These are phyloP conservation scores for Cicer pinnatifidum DNA, from an alignment of 306 rosid genomes.

Conservation along the genomic window DNA sequence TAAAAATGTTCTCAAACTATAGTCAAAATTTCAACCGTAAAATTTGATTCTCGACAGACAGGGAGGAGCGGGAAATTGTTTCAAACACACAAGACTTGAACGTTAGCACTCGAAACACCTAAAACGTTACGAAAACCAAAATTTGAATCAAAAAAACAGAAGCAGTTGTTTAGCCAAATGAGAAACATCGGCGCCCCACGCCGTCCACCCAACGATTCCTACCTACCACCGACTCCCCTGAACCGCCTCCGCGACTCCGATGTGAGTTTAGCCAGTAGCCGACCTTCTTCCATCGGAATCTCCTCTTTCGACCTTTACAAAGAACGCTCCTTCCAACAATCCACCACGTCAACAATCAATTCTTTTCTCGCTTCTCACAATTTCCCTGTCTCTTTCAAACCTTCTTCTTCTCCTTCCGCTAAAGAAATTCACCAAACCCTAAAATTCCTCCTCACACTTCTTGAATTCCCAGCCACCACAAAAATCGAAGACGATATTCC, in stretches of 20 bases:
- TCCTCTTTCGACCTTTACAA: slow-evolving; percentile 71
- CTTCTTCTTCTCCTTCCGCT: slow-evolving; percentile 67
- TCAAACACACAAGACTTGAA: no score
- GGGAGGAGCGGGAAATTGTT: no score
- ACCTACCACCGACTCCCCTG: slow-evolving; percentile 58
- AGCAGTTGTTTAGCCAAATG: slow-evolving; percentile 45
- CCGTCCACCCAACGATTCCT: slow-evolving; percentile 62
- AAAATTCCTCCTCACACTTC: slow-evolving; percentile 54
- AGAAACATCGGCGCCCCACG: slow-evolving; percentile 46
- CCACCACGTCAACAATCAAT: slow-evolving; percentile 65
- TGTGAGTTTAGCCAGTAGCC: slow-evolving; percentile 83
- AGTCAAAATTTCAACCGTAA: no score
- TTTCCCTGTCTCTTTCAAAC: slow-evolving; percentile 58
- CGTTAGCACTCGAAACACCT: neutral
- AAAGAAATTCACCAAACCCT: slow-evolving; percentile 75
- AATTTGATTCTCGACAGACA: no score
- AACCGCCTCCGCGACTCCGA: slow-evolving; percentile 78
- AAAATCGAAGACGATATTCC: slow-evolving; percentile 86
- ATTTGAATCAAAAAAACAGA: neutral
- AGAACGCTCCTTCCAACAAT: slow-evolving; percentile 65
- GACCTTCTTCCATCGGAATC: slow-evolving; percentile 71
- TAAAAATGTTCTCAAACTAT: no score
- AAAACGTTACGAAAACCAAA: neutral
- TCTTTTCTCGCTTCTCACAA: slow-evolving; percentile 62
- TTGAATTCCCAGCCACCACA: slow-evolving; percentile 55